Evolutionary conservation across 805 yeast genomes (phyloP).

Genomic region (Blastobotrys peoriensis): DNA sequence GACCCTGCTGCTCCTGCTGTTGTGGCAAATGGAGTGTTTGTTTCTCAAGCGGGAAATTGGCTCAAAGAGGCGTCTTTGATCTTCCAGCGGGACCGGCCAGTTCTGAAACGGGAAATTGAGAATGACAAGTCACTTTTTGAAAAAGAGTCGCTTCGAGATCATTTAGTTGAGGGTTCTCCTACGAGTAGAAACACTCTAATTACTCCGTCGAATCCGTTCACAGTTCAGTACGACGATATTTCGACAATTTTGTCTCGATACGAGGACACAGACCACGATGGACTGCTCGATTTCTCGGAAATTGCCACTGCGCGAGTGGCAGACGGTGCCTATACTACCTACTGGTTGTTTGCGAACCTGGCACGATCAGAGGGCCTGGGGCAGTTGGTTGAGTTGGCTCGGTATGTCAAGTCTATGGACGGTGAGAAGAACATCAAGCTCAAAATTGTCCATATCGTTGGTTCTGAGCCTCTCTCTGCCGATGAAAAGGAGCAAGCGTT

Average conservation of each 20-base stretch:
- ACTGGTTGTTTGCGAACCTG: slow-evolving; percentile 60
- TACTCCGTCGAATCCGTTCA: slow-evolving; percentile 42
- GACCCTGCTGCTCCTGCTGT: slow-evolving; percentile 46
- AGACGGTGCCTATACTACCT: slow-evolving; percentile 20
- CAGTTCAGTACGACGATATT: slow-evolving; percentile 28
- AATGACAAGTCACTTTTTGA: slow-evolving; percentile 16
- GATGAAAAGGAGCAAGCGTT: too few species aligned
- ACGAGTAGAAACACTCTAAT: slow-evolving; percentile 42
- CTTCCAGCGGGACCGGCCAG: slow-evolving; percentile 45
- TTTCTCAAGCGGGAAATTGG: slow-evolving; percentile 16
- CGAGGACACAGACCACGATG: slow-evolving; percentile 1
- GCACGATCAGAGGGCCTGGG: slow-evolving; percentile 31
- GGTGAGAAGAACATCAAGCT: slow-evolving; percentile 7
- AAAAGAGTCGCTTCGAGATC: slow-evolving; percentile 27
- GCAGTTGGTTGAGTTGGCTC: slow-evolving; percentile 40
- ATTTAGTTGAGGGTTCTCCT: slow-evolving; percentile 40
- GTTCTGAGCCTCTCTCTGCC: too few species aligned
- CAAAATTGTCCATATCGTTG: slow-evolving; percentile 9
- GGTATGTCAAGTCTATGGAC: slow-evolving; percentile 13
- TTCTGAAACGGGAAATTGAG: slow-evolving; percentile 19
- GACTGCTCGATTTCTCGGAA: not conserved
- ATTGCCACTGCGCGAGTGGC: slow-evolving; percentile 6
- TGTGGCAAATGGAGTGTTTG: slow-evolving; percentile 57
- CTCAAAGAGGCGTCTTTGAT: slow-evolving; percentile 9
- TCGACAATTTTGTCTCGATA: slow-evolving; percentile 1